A percentile compares a stretch with the other conserved stretches of the same genome.
Evolutionary conservation across 108 stramenopile species (phyloP).

Genomic region (Fragilaria radians): DNA sequence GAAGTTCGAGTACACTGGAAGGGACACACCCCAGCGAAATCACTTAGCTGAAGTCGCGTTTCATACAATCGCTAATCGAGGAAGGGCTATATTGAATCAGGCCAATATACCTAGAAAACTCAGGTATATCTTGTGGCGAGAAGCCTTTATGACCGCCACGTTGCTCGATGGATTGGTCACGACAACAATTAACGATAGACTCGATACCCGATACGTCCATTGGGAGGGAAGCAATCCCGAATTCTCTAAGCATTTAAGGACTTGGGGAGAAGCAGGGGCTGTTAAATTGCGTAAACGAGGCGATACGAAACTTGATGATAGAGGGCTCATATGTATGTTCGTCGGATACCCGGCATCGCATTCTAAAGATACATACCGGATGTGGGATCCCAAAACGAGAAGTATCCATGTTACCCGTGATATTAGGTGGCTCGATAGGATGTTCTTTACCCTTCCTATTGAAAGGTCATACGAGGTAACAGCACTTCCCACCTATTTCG

Average conservation of each 20-base stretch:
- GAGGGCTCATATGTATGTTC: slow-evolving; percentile 17
- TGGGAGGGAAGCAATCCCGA: slow-evolving; percentile 7
- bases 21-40: no score
- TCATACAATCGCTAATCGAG: slow-evolving; percentile 2
- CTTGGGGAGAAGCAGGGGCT: no score
- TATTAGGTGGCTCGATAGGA: slow-evolving; percentile 23
- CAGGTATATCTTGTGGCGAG: neutral
- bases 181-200: slow-evolving; percentile 5
- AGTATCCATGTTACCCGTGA: slow-evolving; percentile 17
- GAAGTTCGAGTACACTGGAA: slow-evolving; percentile 15
- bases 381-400: slow-evolving; percentile 17
- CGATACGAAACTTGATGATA: slow-evolving; percentile 7
- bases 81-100: slow-evolving; percentile 2
- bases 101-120: slow-evolving; percentile 1
- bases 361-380: slow-evolving; percentile 8
- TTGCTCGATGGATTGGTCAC: slow-evolving; percentile 11
- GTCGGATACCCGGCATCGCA: slow-evolving; percentile 14
- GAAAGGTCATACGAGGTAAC: neutral
- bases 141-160: slow-evolving; percentile 10
- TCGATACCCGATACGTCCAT: slow-evolving; percentile 6
- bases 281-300: no score
- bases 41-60: slow-evolving; percentile 27
- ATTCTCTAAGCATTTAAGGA: slow-evolving; percentile 11
- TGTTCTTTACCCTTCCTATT: slow-evolving; percentile 17
- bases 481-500: neutral